Percentiles rank a stretch among this genome's conserved stretches.
phyloP scores from a whole-genome alignment of 2,329 filamentous ascomycete genomes.

The Aspergillus jensenii region DNA sequence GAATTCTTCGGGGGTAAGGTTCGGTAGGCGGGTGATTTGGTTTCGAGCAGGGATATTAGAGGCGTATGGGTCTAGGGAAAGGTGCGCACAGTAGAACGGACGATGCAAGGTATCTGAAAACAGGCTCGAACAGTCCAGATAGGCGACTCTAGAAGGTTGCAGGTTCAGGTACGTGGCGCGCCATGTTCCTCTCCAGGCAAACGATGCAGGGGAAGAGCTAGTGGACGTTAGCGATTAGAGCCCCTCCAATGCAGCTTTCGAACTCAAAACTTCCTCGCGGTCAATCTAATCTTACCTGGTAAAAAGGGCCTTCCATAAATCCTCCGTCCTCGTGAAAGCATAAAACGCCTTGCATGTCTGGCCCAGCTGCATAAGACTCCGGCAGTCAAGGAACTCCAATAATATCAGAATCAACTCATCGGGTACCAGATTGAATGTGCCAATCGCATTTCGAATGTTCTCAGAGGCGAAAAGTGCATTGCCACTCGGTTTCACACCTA shows the following conservation, averaged over 20 bases:
- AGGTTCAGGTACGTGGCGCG: constrained; percentile 72
- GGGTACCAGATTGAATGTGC: constrained; percentile 66
- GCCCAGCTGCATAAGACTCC: constrained; percentile 64
- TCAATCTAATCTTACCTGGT: constrained; percentile 66
- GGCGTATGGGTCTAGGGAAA: constrained; percentile 65
- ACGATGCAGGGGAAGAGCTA: constrained; percentile 37
- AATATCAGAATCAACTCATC: constrained; percentile 78
- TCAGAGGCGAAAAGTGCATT: constrained; percentile 70
- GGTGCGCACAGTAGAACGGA: constrained; percentile 84
- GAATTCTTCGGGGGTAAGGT: constrained; percentile 73
- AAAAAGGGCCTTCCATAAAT: constrained; percentile 85
- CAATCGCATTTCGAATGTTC: constrained; percentile 67
- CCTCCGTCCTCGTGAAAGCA: constrained; percentile 79
- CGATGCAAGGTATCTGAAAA: constrained; percentile 90
- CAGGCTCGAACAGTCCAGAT: constrained; percentile 71
- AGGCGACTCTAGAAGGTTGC: constrained; percentile 52
- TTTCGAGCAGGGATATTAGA: constrained; percentile 71
- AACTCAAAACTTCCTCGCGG: neutral
- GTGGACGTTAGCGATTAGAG: constrained; percentile 15
- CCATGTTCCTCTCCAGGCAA: constrained; percentile 81
- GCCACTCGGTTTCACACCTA: constrained; percentile 81
- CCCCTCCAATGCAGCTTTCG: neutral
- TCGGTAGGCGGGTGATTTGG: constrained; percentile 66
- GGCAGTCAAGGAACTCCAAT: constrained; percentile 70
- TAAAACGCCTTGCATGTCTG: constrained; percentile 81